A percentile compares a stretch with the other conserved stretches of the same genome.
Conservation (phyloP, 495 filamentous ascomycete species). For the Tuber brumale region DNA sequence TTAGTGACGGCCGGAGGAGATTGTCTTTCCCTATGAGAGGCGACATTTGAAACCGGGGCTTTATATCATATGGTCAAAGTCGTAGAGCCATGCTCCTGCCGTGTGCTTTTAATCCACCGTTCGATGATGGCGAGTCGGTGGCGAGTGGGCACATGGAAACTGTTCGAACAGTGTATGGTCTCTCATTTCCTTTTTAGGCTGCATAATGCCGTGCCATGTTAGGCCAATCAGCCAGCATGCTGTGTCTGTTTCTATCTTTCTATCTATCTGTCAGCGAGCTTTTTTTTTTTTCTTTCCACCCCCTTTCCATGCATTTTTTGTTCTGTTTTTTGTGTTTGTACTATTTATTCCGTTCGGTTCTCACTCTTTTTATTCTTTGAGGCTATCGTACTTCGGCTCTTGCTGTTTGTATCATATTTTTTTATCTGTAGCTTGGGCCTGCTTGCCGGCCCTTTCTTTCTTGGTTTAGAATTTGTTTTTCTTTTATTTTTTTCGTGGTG, state of each 20-base stretch:
- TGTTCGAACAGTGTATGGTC: not conserved
- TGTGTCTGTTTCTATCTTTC: not conserved
- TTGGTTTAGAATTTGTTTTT: not conserved
- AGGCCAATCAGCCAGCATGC: not conserved
- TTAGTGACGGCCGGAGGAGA: not conserved
- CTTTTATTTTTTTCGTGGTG: constrained; percentile 5
- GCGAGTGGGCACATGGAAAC: not conserved
- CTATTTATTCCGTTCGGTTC: not conserved
- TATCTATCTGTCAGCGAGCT: constrained; percentile 9
- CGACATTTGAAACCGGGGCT: not conserved
- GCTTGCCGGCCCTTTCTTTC: not conserved
- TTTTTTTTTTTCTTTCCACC: no score
- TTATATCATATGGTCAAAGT: not conserved
- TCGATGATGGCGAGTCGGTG: not conserved
- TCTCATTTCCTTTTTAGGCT: not conserved
- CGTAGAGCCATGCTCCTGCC: not conserved
- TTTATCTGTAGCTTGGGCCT: not conserved
- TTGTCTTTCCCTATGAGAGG: not conserved
- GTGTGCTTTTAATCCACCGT: not conserved
- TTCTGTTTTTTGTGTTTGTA: constrained; percentile 8
- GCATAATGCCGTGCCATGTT: not conserved
- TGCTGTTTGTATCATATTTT: not conserved
- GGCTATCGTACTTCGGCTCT: not conserved
- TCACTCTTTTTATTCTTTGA: not conserved
- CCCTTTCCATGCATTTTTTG: constrained; percentile 16